These are phyloP conservation scores for Lathyrus aphaca DNA, from an alignment of 306 rosid species.

Conservation along the genomic window DNA sequence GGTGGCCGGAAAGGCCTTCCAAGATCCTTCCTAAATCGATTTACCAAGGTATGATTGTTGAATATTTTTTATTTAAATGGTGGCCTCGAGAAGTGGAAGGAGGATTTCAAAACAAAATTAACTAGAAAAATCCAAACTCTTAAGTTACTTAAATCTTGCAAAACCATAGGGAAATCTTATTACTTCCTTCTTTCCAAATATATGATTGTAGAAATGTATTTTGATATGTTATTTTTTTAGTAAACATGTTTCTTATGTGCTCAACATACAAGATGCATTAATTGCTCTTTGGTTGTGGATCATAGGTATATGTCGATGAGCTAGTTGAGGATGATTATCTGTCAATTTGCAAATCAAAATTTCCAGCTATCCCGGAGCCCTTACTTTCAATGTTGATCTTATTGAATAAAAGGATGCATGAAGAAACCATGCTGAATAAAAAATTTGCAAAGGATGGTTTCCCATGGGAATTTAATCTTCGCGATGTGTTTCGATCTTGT, in stretches of 20 bases:
- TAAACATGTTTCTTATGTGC: conserved; percentile 14
- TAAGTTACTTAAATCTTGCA: background rate
- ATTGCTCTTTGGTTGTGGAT: conserved; percentile 35
- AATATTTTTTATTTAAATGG: background rate
- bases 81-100: background rate
- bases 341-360: conserved; percentile 78
- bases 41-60: conserved; percentile 71
- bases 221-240: background rate
- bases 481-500: conserved; percentile 91
- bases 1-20: conserved; percentile 98
- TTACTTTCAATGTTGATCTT: conserved; percentile 63
- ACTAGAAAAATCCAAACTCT: background rate
- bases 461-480: conserved; percentile 97
- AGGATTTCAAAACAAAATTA: background rate
- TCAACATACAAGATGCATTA: conserved; percentile 1
- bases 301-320: conserved; percentile 92
- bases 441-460: conserved; percentile 87
- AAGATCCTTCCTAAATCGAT: conserved; percentile 87
- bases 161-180: background rate
- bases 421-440: conserved; percentile 67
- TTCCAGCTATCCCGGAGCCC: conserved; percentile 56
- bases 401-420: conserved; percentile 80
- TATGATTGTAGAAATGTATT: background rate
- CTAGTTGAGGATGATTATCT: conserved; percentile 76
- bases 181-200: conserved; percentile 3